These are phyloP conservation scores for Plasmodium billcollinsi DNA, from an alignment of 169 alveolate species.

Conservation along the genomic window DNA sequence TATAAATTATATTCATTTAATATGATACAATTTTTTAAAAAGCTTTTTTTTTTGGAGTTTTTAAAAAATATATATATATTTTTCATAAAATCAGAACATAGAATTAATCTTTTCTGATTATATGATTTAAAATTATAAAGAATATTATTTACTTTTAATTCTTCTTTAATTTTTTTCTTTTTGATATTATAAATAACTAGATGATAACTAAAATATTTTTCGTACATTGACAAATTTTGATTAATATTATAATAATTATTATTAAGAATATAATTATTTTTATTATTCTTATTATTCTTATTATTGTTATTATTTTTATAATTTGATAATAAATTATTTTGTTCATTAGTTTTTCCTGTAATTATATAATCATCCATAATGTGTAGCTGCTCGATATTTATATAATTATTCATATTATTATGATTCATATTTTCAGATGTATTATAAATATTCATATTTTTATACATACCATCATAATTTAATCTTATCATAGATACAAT, in stretches of 20 bases:
- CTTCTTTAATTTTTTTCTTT: constrained; percentile 43
- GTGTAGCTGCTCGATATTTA: neutral
- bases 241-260: constrained; percentile 1
- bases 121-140: constrained; percentile 20
- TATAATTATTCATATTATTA: too few species aligned
- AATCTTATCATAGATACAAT: constrained; percentile 13
- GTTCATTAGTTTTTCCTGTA: neutral
- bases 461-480: too few species aligned
- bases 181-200: constrained; percentile 33
- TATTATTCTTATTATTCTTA: neutral
- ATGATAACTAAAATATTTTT: constrained; percentile 16
- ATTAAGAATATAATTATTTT: too few species aligned
- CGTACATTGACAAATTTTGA: neutral
- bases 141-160: constrained; percentile 20
- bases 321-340: neutral
- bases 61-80: constrained; percentile 58
- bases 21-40: neutral
- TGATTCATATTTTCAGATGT: too few species aligned
- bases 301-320: neutral
- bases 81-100: constrained; percentile 48
- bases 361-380: neutral
- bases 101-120: constrained; percentile 8
- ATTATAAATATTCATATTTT: too few species aligned
- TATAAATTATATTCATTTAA: constrained; percentile 19
- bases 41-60: neutral